Evolutionary conservation across 2,329 filamentous ascomycete species (phyloP), one percentile per base, ranked within the genome.

Genomic region (Nigrospora sphaerica): DNA sequence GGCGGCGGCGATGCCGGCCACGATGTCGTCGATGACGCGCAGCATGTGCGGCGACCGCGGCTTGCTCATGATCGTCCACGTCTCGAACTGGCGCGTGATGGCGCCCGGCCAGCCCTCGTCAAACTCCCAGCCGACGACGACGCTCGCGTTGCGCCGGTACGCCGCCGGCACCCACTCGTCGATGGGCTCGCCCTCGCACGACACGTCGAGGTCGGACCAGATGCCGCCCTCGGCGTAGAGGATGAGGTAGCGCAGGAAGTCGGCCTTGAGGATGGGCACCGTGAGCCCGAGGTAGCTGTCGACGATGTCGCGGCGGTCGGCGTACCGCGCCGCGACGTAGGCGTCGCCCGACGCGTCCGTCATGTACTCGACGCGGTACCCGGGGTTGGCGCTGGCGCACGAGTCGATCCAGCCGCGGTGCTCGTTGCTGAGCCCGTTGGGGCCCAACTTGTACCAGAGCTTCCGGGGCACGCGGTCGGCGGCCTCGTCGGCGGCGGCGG

Each of bases 151-250:
- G 19, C 38, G 38, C 19, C 42, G 18, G 35, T 53, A 52, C 3
- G 52, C 18, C 4, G 31, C 19, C 1, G 64, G 65, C 11, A 68
- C 56, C 46, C 68, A 69, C 1, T 64, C 57, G 39, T 60, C 55
- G 6, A 68, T 60, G 1, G 42, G 46, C 10, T 38, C 12, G n/a
- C 52, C 55, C 3, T 67, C 46, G 4, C 65, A 64, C 11, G 67
- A 59, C 4, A 68, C 64, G 23, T 69, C 65, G 40, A 67, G 63
- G 55, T 83, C 79, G 42, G 71, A 73, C 55, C 88, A 89, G 52
- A 92, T 83, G 28, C 87, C 87, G 42, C 87, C 87, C 52, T 88
- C 77, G 16, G 86, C 86, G 45, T 90, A 79, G 49, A 92, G 73
- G 49, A 86, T 80, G 52, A 86, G 72, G 62, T 86, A 86, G 52